Percentiles rank a stretch among this genome's conserved stretches.
These are phyloP conservation scores for Suillus fuscotomentosus DNA, from an alignment of 768 basidiomycete genomes.

Conservation along the genomic window DNA sequence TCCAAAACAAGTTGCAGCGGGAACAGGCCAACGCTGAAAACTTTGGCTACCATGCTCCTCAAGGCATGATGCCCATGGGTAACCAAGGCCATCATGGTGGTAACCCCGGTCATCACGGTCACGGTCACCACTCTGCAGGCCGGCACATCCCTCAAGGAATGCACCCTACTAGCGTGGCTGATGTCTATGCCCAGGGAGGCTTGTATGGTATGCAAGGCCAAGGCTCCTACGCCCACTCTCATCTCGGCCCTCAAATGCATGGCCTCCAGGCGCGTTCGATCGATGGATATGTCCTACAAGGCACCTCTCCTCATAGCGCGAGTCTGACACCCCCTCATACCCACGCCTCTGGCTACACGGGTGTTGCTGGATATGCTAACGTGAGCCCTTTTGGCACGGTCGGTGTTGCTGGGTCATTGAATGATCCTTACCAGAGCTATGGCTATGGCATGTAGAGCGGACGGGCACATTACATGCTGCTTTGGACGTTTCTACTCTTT, in stretches of 20 bases:
- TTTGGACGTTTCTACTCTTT: constrained; percentile 27
- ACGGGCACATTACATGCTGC: constrained; percentile 1
- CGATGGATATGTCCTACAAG: constrained; percentile 80
- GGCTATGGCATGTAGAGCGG: constrained; percentile 75
- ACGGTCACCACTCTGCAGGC: constrained; percentile 36
- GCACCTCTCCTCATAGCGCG: constrained; percentile 64
- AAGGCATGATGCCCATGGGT: constrained; percentile 57
- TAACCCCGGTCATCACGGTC: constrained; percentile 39
- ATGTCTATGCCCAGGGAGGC: constrained; percentile 64
- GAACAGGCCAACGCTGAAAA: constrained; percentile 78
- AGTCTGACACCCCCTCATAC: constrained; percentile 57
- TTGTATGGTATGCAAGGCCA: constrained; percentile 62
- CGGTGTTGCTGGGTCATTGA: constrained; percentile 51
- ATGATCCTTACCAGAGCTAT: constrained; percentile 78
- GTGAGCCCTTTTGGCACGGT: constrained; percentile 51
- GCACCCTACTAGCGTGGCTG: constrained; percentile 55
- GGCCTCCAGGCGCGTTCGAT: constrained; percentile 68
- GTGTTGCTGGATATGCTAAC: constrained; percentile 51
- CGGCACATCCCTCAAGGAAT: constrained; percentile 59
- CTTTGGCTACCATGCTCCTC: constrained; percentile 56
- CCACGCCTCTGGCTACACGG: constrained; percentile 55
- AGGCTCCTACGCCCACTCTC: constrained; percentile 57
- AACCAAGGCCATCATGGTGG: constrained; percentile 28
- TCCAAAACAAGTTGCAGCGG: constrained; percentile 97
- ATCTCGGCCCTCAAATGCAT: constrained; percentile 55